Evolutionary conservation across 176 grass and related monocot genomes (phyloP).

Genomic region (Aegilops tauschii): DNA sequence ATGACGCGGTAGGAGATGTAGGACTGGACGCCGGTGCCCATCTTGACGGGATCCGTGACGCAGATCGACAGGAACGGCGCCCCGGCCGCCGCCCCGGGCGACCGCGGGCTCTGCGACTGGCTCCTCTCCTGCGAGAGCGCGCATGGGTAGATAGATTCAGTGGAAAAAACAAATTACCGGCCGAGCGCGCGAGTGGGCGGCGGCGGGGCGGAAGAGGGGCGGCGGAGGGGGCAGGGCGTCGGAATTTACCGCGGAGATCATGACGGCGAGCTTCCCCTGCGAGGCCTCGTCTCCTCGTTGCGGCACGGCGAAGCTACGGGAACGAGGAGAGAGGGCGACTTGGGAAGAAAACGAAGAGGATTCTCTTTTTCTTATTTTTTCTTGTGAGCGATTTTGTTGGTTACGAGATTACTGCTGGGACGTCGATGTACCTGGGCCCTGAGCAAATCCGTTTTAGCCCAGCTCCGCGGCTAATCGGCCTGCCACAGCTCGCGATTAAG

Average conservation of each 20-base stretch:
- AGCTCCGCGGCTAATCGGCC: background rate
- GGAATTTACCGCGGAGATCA: constrained; percentile 73
- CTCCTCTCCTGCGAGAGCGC: constrained; percentile 56
- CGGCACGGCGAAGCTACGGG: constrained; percentile 43
- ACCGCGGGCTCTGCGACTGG: constrained; percentile 79
- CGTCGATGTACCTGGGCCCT: background rate
- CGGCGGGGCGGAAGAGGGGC: background rate
- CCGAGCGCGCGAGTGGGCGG: background rate
- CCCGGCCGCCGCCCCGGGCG: constrained; percentile 40
- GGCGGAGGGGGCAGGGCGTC: background rate
- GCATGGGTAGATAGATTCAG: constrained; percentile 48
- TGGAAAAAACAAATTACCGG: background rate
- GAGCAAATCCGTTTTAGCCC: background rate
- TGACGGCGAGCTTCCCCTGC: constrained; percentile 50
- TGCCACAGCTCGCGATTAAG: background rate
- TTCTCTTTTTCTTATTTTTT: background rate
- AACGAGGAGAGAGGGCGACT: constrained; percentile 16
- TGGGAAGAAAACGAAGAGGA: constrained; percentile 14
- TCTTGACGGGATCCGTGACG: constrained; percentile 95
- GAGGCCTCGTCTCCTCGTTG: constrained; percentile 31
- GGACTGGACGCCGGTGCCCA: constrained; percentile 90
- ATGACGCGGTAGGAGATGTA: constrained; percentile 99
- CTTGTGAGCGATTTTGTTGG: background rate
- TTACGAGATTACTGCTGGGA: background rate
- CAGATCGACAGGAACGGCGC: constrained; percentile 62